Percentiles rank a stretch among this genome's conserved stretches.
Evolutionary conservation across 371 early-diverging fungal species (phyloP).

Genomic region (Mortierella sp.): DNA sequence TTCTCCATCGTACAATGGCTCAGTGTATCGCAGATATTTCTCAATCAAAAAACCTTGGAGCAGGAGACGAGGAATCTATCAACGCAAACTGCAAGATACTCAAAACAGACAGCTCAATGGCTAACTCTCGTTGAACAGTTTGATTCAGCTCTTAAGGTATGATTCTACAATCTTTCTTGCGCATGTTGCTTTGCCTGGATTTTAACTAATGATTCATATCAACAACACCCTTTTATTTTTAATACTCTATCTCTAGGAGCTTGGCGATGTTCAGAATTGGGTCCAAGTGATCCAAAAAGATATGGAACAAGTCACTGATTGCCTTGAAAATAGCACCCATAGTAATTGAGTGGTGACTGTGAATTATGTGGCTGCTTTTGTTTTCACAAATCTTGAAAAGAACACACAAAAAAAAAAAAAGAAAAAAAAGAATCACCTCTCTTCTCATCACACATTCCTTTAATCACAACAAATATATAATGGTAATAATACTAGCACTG

Average conservation of each 20-base stretch:
- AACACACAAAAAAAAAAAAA: not conserved
- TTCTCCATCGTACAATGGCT: not conserved
- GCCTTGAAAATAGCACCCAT: slow-evolving; percentile 55
- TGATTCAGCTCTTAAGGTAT: slow-evolving; percentile 71
- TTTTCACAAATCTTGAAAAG: not conserved
- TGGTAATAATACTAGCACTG: slow-evolving; percentile 13
- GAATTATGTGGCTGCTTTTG: slow-evolving; percentile 1
- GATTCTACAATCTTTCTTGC: too few relatives aligned
- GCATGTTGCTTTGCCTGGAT: too few relatives aligned
- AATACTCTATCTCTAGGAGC: slow-evolving; percentile 61
- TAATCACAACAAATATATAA: slow-evolving; percentile 11
- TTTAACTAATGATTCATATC: not conserved
- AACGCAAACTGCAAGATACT: slow-evolving; percentile 61
- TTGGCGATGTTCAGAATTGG: slow-evolving; percentile 90
- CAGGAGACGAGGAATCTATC: slow-evolving; percentile 65
- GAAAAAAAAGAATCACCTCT: slow-evolving; percentile 1
- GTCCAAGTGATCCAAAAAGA: slow-evolving; percentile 77
- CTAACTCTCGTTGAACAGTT: slow-evolving; percentile 68
- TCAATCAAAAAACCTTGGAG: slow-evolving; percentile 73
- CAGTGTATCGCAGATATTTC: slow-evolving; percentile 67
- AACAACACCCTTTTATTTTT: not conserved
- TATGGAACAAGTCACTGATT: slow-evolving; percentile 67
- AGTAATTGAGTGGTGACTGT: not conserved
- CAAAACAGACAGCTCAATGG: slow-evolving; percentile 75
- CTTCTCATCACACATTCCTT: not conserved